Evolutionary conservation across 2,329 filamentous ascomycete genomes (phyloP).

Genomic region (Phyllosticta ampelicida): DNA sequence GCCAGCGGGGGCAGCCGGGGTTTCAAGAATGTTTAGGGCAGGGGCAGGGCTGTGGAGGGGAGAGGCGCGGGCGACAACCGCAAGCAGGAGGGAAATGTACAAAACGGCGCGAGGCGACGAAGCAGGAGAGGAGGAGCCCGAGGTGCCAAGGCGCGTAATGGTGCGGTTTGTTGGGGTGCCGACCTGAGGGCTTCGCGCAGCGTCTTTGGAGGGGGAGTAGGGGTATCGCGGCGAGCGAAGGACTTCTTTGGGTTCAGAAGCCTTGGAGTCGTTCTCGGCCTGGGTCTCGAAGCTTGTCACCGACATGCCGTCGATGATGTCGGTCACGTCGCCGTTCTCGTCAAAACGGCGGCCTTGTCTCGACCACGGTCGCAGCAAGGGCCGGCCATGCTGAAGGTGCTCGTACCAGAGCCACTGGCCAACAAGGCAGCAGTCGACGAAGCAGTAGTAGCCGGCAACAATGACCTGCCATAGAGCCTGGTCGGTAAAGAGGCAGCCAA

Average conservation of each 20-base stretch:
- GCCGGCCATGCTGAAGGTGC: slow-evolving; percentile 40
- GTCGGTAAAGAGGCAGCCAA: slow-evolving; percentile 51
- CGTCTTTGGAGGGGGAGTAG: slow-evolving; percentile 8
- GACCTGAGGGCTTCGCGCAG: neutral
- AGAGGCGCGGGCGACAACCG: slow-evolving; percentile 30
- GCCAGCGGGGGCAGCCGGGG: slow-evolving; percentile 11
- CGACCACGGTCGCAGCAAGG: slow-evolving; percentile 18
- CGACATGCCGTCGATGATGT: slow-evolving; percentile 19
- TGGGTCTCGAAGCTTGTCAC: neutral
- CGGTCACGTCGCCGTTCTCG: slow-evolving; percentile 19
- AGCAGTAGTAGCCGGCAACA: slow-evolving; percentile 55
- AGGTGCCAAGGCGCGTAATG: slow-evolving; percentile 24
- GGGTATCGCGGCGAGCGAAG: slow-evolving; percentile 22
- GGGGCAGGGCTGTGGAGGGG: slow-evolving; percentile 19
- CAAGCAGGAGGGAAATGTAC: slow-evolving; percentile 36
- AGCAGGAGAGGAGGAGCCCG: slow-evolving; percentile 29
- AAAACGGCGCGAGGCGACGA: slow-evolving; percentile 37
- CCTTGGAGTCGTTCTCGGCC: slow-evolving; percentile 11
- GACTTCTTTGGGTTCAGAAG: slow-evolving; percentile 22
- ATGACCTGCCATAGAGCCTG: slow-evolving; percentile 58
- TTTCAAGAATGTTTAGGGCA: slow-evolving; percentile 14
- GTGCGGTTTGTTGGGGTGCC: slow-evolving; percentile 15
- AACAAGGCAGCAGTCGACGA: slow-evolving; percentile 52
- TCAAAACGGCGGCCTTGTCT: slow-evolving; percentile 11
- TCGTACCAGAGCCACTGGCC: slow-evolving; percentile 58